Evolutionary conservation across 768 basidiomycete species (phyloP).

Genomic region (Leccinum broughii): DNA sequence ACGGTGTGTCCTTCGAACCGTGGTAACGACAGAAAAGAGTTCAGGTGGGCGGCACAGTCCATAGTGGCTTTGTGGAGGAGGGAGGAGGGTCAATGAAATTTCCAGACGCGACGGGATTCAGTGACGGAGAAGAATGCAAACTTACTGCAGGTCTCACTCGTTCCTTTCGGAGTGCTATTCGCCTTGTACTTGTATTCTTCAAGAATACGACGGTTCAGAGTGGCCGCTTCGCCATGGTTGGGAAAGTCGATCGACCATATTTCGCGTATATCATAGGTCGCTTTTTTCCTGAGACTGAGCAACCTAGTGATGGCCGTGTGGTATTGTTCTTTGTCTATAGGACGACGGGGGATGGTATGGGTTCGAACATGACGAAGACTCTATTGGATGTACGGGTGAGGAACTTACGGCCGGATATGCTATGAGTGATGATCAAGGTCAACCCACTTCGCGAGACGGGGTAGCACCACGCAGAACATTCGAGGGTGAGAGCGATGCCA

Average conservation of each 20-base stretch:
- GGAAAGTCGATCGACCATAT: conserved; percentile 39
- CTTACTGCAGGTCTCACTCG: conserved; percentile 26
- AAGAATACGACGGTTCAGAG: conserved; percentile 30
- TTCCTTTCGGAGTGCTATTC: background rate
- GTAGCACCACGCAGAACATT: conserved; percentile 28
- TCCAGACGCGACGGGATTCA: background rate
- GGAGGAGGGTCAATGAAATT: background rate
- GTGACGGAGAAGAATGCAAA: background rate
- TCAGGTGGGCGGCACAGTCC: conserved; percentile 27
- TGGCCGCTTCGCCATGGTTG: conserved; percentile 38
- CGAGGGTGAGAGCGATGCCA: conserved; percentile 12
- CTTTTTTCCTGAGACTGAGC: conserved; percentile 12
- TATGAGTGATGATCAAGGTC: conserved; percentile 32
- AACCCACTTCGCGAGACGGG: conserved; percentile 24
- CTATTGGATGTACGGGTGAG: background rate
- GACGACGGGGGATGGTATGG: background rate
- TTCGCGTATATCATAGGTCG: conserved; percentile 27
- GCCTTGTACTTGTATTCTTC: conserved; percentile 29
- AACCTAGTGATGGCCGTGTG: conserved; percentile 22
- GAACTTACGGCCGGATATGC: conserved; percentile 28
- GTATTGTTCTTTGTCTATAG: conserved; percentile 32
- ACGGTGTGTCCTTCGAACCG: conserved; percentile 24
- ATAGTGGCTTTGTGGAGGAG: conserved; percentile 15
- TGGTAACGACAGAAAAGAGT: conserved; percentile 26
- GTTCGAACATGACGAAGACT: background rate